Conservation (phyloP, 345 rosid species). For the Brassica napus region Da-Ae NC_063448.1:15133001-15133500, state of each 20-base stretch:
- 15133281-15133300: neutral
- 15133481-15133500: neutral
- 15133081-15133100: neutral
- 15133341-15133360: neutral
- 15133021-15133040: neutral
- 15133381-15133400: constrained; percentile 1
- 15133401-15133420: neutral
- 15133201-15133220: constrained; percentile 5
- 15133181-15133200: neutral
- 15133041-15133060: neutral
- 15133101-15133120: neutral
- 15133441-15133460: neutral
- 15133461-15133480: neutral
- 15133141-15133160: neutral
- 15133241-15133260: neutral
- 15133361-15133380: neutral
- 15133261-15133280: neutral
- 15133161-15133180: neutral
- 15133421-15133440: constrained; percentile 7
- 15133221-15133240: neutral
- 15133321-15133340: constrained; percentile 3
- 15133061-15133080: neutral
- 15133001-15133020: neutral
- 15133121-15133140: neutral
- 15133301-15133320: neutral